Conservation (phyloP, 352 stramenopile species). For the Phytophthora kernoviae region DNA sequence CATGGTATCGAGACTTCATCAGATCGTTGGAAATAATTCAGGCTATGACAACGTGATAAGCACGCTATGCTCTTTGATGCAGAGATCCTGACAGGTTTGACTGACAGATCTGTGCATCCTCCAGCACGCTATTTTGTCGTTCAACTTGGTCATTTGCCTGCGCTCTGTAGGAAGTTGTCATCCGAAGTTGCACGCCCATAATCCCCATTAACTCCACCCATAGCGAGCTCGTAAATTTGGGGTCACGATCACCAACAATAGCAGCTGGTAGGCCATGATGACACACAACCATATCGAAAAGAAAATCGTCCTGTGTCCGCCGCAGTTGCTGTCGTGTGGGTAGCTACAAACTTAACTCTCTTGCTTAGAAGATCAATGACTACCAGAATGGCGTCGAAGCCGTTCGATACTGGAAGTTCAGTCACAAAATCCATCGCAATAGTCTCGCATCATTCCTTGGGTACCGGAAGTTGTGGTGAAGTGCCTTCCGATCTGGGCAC, state of each 20-base stretch:
- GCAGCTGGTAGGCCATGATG: neutral
- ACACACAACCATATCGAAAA: neutral
- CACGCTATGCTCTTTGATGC: neutral
- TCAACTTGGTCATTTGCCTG: neutral
- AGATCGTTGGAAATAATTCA: too few relatives aligned
- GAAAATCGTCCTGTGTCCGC: neutral
- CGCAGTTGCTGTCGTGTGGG: neutral
- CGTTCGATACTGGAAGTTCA: neutral
- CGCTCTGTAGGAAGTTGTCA: neutral
- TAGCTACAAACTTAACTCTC: neutral
- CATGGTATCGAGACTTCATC: neutral
- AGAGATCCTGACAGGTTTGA: neutral
- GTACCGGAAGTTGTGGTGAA: neutral
- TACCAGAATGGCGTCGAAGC: neutral
- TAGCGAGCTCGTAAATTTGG: neutral
- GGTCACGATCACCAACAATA: neutral
- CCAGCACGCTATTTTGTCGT: neutral
- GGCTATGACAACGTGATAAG: neutral
- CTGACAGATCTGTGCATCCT: neutral
- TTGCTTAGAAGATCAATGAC: neutral
- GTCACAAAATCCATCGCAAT: neutral
- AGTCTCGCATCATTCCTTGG: neutral
- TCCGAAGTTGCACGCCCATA: neutral
- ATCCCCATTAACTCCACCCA: neutral
- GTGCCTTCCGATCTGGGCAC: too few relatives aligned